These are phyloP conservation scores for Leishmania martiniquensis DNA, from an alignment of 208 protist genomes.

Conservation along the genomic window DNA sequence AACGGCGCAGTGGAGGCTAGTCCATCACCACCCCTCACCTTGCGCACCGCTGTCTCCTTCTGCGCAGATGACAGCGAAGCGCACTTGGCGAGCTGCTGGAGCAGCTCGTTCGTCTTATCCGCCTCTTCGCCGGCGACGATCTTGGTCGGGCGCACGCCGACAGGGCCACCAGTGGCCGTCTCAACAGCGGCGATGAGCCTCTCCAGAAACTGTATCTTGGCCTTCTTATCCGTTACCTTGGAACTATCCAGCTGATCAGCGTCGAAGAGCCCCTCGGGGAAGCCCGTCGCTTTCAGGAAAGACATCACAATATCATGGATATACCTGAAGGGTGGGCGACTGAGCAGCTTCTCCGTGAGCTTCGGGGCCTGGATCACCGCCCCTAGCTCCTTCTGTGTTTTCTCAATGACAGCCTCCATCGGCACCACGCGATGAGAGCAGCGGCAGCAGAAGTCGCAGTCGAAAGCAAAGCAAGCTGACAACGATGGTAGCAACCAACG, in stretches of 20 bases:
- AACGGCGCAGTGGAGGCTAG: not conserved
- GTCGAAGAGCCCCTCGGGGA: slow-evolving; percentile 69
- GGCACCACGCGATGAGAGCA: not conserved
- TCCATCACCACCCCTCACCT: slow-evolving; percentile 45
- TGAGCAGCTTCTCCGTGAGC: slow-evolving; percentile 90
- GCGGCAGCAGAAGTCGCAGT: not conserved
- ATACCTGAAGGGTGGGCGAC: slow-evolving; percentile 89
- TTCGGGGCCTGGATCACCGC: slow-evolving; percentile 79
- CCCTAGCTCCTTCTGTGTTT: slow-evolving; percentile 81
- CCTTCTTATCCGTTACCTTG: slow-evolving; percentile 85
- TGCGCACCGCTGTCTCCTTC: slow-evolving; percentile 66
- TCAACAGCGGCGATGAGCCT: slow-evolving; percentile 80
- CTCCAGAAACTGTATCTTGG: slow-evolving; percentile 80
- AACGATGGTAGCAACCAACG: not conserved
- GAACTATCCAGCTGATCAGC: slow-evolving; percentile 72
- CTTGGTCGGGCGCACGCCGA: slow-evolving; percentile 69
- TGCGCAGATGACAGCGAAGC: slow-evolving; percentile 58
- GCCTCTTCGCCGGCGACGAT: slow-evolving; percentile 88
- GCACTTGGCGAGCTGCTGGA: slow-evolving; percentile 85
- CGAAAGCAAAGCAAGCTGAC: not conserved
- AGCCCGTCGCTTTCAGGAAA: slow-evolving; percentile 67
- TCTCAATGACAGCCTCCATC: slow-evolving; percentile 67
- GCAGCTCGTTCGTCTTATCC: slow-evolving; percentile 86
- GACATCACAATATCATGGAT: slow-evolving; percentile 87
- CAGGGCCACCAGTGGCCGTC: slow-evolving; percentile 68